Conservation (phyloP, 2,329 filamentous ascomycete genomes). For the Sordariomycetes sp. region DNA sequence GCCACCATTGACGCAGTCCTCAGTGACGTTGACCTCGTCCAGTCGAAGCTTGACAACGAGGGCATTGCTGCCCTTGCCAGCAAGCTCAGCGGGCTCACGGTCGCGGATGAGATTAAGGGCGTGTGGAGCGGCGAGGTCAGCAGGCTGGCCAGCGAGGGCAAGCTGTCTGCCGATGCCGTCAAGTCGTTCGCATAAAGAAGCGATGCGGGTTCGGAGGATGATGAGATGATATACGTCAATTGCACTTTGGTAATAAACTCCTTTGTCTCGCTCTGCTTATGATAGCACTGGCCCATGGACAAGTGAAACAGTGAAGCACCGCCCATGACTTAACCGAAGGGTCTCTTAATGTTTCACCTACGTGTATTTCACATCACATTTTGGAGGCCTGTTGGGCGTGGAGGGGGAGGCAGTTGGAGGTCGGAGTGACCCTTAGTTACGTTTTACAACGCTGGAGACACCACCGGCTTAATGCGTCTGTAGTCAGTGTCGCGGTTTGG, state of each 20-base stretch:
- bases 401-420: no score
- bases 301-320: no score
- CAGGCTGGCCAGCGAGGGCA: slow-evolving; percentile 67
- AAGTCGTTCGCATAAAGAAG: slow-evolving; percentile 43
- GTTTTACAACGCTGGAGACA: no score
- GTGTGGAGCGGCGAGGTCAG: slow-evolving; percentile 70
- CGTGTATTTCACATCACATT: no score
- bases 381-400: no score
- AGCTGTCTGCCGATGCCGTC: slow-evolving; percentile 71
- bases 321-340: no score
- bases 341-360: no score
- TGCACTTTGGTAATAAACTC: neutral
- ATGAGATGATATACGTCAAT: neutral
- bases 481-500: no score
- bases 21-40: slow-evolving; percentile 73
- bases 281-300: neutral
- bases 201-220: neutral
- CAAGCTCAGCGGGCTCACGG: slow-evolving; percentile 69
- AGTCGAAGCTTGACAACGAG: slow-evolving; percentile 79
- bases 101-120: slow-evolving; percentile 71
- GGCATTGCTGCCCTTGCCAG: slow-evolving; percentile 74
- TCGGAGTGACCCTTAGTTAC: no score
- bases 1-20: slow-evolving; percentile 72
- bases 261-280: neutral
- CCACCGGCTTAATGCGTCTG: no score